A percentile compares a stretch with the other conserved stretches of the same genome.
phyloP scores from a whole-genome alignment of 208 protist genomes.

The Trypanosoma caninum region DNA sequence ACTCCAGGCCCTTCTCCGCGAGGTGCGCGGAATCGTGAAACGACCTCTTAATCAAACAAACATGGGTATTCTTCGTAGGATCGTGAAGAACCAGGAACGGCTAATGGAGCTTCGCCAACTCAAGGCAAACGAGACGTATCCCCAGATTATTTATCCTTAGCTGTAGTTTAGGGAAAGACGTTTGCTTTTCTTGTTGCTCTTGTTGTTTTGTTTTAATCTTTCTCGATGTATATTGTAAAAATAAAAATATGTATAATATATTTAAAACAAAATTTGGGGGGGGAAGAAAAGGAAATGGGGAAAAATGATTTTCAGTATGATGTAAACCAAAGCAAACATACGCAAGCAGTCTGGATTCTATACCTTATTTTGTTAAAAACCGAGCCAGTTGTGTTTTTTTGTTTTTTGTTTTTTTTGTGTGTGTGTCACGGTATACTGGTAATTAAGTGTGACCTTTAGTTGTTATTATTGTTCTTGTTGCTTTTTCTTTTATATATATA shows the following conservation, averaged over 20 bases:
- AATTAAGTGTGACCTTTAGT: slow-evolving; percentile 1
- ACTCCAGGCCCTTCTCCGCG: slow-evolving; percentile 57
- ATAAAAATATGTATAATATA: background rate
- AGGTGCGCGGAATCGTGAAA: slow-evolving; percentile 54
- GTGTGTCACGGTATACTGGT: background rate
- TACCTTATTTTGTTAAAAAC: too few species aligned
- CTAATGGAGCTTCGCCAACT: slow-evolving; percentile 45
- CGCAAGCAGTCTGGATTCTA: too few species aligned
- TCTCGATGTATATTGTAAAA: background rate
- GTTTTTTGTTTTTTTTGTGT: background rate
- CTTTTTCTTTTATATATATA: slow-evolving; percentile 3
- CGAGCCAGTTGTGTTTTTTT: slow-evolving; percentile 1
- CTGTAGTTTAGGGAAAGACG: background rate
- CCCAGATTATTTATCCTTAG: slow-evolving; percentile 13
- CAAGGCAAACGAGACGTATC: slow-evolving; percentile 23
- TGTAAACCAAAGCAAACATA: too few species aligned
- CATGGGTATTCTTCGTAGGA: slow-evolving; percentile 60
- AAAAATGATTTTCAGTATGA: too few species aligned
- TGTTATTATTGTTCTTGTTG: background rate
- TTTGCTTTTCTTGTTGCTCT: background rate
- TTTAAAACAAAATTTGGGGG: background rate
- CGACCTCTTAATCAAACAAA: slow-evolving; percentile 72
- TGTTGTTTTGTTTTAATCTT: background rate
- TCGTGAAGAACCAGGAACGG: slow-evolving; percentile 51
- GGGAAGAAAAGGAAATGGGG: too few species aligned